Conservation (phyloP, 331 rosid species). For the Spiraea crenata region DNA sequence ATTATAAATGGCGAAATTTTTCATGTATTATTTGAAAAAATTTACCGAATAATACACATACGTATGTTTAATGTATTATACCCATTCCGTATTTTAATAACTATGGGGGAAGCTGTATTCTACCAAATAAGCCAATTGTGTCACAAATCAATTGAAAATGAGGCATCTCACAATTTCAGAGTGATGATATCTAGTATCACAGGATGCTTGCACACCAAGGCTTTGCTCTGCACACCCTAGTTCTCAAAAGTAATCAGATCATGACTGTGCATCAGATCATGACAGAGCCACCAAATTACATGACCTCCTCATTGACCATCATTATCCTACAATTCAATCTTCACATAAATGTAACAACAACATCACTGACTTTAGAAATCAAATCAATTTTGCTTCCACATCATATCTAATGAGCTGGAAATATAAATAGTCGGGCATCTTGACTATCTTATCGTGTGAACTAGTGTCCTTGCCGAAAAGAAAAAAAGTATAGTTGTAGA, state of each 20-base stretch:
- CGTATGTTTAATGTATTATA: too few species aligned
- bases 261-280: too few species aligned
- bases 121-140: not conserved
- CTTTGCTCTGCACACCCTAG: not conserved
- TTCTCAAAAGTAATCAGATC: too few species aligned
- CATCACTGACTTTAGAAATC: not conserved
- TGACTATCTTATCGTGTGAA: too few species aligned
- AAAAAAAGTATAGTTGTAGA: too few species aligned
- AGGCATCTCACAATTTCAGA: not conserved
- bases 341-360: conserved; percentile 1
- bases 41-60: too few species aligned
- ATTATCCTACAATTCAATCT: not conserved
- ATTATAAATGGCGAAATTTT: too few species aligned
- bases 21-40: too few species aligned
- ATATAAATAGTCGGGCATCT: not conserved
- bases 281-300: not conserved
- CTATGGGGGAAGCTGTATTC: too few species aligned
- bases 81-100: too few species aligned
- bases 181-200: not conserved
- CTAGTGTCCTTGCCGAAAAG: too few species aligned
- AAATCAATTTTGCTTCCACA: conserved; percentile 4
- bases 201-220: too few species aligned
- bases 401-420: not conserved
- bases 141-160: not conserved
- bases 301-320: not conserved